A percentile compares a stretch with the other conserved stretches of the same genome.
phyloP scores from a whole-genome alignment of 352 stramenopile species.

The Peronospora destructor region DNA sequence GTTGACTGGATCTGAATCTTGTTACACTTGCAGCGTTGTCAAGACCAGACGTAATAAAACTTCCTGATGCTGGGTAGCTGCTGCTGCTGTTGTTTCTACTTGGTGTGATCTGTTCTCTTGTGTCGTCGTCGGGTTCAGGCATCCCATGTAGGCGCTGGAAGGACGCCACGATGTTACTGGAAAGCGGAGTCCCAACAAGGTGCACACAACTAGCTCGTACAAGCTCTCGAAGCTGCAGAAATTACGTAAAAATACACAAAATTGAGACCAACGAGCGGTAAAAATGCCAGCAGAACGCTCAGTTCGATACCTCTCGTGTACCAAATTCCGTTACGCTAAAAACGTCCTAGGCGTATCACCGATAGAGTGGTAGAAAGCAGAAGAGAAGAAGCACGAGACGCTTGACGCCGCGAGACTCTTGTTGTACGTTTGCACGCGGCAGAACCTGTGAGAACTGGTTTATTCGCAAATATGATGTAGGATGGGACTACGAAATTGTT shows the following conservation, averaged over 20 bases:
- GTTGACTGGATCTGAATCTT: slow-evolving; percentile 21
- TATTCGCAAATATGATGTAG: background rate
- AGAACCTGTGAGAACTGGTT: slow-evolving; percentile 5
- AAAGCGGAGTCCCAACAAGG: slow-evolving; percentile 5
- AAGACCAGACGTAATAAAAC: slow-evolving; percentile 16
- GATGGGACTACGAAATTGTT: slow-evolving; percentile 1
- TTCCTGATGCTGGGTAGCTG: slow-evolving; percentile 7
- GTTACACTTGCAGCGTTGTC: slow-evolving; percentile 18
- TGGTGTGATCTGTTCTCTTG: slow-evolving; percentile 23
- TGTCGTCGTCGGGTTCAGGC: slow-evolving; percentile 25
- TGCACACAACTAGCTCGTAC: background rate
- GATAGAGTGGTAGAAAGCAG: slow-evolving; percentile 2
- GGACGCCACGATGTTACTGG: slow-evolving; percentile 9
- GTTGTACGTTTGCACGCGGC: slow-evolving; percentile 7
- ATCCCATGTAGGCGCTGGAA: slow-evolving; percentile 45
- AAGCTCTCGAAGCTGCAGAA: slow-evolving; percentile 1
- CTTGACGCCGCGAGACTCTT: background rate
- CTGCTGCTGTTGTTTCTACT: slow-evolving; percentile 6
- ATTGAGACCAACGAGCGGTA: slow-evolving; percentile 1
- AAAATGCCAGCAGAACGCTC: background rate
- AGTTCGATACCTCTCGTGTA: slow-evolving; percentile 2
- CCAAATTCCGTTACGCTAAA: background rate
- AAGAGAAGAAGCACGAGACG: background rate
- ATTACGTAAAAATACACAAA: background rate
- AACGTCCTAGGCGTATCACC: background rate